Evolutionary conservation across 495 filamentous ascomycete species (phyloP), one percentile per base, ranked within the genome.

Genomic region (Acidiella bohemica): DNA sequence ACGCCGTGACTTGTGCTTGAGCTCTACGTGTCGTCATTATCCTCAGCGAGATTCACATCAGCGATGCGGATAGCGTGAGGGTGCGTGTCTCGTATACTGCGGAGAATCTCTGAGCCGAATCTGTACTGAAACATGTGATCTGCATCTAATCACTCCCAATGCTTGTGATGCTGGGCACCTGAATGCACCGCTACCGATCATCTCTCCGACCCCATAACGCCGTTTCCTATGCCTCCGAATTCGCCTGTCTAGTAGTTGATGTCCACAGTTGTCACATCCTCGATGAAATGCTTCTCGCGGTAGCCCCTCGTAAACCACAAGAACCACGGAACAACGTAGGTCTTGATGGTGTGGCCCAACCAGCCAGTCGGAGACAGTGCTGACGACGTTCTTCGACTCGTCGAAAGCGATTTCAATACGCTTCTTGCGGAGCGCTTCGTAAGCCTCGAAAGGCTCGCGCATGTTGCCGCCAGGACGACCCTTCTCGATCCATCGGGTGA

Each of bases 401-500:
- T 67, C 58, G 57, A 73, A 76, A 0, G 68, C 65, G 9, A 46
- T 49, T 36, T 71, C 60, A 47, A 78, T 71, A 20, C 63, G 60
- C 0, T 53, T 55, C 18, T 68, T 59, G 7, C 73, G 59, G 1
- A 72, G 54, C 10, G 51, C 47, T 42, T 74, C 72, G 50, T 73
- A 76, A 4, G 62, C 61, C 23, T 63, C 55, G 42, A 78, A 74
- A 0, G 62, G 58, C 39, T 62, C 60, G 1, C 56, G 39, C 13
- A 73, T 24, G 47, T 53, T 23, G 49, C 53, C 41, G 51, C 53
- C 44, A 1, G 43, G 47, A 8, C 31, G 27, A 18, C 49, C 44
- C 33, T 59, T 54, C 36, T 53, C 51, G 7, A 77, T 47, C 54
- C 54, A 59, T 12, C 56, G 31, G 4, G 44, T 43, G 16, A 59